phyloP scores from a whole-genome alignment of 306 rosid genomes.

The Corylus americana region DNA sequence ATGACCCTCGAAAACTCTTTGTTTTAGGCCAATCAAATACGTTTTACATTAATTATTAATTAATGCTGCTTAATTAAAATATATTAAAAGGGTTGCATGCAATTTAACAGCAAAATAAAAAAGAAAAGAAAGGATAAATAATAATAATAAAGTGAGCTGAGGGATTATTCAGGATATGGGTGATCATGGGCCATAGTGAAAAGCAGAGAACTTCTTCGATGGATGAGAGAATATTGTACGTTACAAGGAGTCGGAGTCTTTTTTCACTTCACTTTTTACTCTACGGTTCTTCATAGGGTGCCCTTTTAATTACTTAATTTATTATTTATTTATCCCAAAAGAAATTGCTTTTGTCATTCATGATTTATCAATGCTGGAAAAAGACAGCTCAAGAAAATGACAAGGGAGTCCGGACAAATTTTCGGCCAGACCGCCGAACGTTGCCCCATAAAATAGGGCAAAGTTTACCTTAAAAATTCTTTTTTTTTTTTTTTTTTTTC shows the following conservation, averaged over 20 bases:
- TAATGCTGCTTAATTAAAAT: too few relatives aligned
- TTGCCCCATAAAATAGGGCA: background rate
- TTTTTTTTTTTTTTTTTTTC: too few relatives aligned
- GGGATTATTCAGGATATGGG: too few relatives aligned
- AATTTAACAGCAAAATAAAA: too few relatives aligned
- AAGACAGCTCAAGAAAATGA: background rate
- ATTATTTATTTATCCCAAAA: background rate
- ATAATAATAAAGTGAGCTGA: too few relatives aligned
- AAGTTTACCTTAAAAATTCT: background rate
- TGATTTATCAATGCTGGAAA: background rate
- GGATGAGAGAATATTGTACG: conserved; percentile 24
- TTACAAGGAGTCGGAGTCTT: conserved; percentile 8
- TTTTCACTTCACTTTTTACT: conserved; percentile 3
- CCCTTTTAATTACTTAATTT: background rate
- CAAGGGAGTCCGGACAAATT: background rate
- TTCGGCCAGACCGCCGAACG: background rate
- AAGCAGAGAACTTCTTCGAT: too few relatives aligned
- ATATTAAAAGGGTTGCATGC: too few relatives aligned
- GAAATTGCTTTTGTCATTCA: background rate
- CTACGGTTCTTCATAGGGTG: background rate
- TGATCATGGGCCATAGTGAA: too few relatives aligned
- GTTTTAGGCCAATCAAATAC: background rate
- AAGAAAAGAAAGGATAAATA: too few relatives aligned
- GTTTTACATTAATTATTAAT: background rate
- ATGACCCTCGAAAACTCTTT: background rate